Base-by-base conservation (phyloP, 257 asterid genomes). In the Thymus mandschuricus region DNA sequence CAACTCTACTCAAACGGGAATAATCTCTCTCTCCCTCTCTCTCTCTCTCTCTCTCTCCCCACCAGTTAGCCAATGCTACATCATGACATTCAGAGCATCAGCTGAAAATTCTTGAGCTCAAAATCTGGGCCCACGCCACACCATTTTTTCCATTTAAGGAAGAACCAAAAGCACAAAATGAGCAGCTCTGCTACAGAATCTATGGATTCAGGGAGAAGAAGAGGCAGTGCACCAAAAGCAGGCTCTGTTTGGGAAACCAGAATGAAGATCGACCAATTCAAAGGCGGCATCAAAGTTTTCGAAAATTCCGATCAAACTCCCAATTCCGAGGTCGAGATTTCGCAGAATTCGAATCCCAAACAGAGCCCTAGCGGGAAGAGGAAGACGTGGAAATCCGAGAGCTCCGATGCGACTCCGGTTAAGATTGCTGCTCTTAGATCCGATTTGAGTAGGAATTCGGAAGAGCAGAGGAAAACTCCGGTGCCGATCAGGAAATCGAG, bases 171-270 rank as follows among this genome's bases (percentile, higher is more conserved):
- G 21, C 27, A 50, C 4, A 72, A 40, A 69, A 73, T 29, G 76
- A 79, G 69, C 68, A 68, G 62, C 41, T 21, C 21, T 21, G 6
- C 8, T 48, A 77, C 70, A 62, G 78, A 75, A 73, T 78, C 78
- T 66, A 79, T 81, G 86, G 89, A 86, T 76, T 80, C 66, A 69
- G 78, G 78, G 10, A 85, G 83, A 61, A 90, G 83, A 55, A 79
- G 84, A 60, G 71, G 81, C 43, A 79, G 76, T 51, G 81, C 55
- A 30, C 87, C 96, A 57, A 92, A 88, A 86, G 84, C 85, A 79
- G 96, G 96, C 46, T 91, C 95, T 77, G 86, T 91, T 72, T 89
- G 98, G 98, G 98, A 91, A 68, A 86, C 81, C 81, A 85, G 96
- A 73, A 91, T 89, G 92, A 93, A 83, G 81, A 78, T 80, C 59